Conservation (phyloP, 352 stramenopile genomes). For the Globisporangium cylindrosporum region DNA sequence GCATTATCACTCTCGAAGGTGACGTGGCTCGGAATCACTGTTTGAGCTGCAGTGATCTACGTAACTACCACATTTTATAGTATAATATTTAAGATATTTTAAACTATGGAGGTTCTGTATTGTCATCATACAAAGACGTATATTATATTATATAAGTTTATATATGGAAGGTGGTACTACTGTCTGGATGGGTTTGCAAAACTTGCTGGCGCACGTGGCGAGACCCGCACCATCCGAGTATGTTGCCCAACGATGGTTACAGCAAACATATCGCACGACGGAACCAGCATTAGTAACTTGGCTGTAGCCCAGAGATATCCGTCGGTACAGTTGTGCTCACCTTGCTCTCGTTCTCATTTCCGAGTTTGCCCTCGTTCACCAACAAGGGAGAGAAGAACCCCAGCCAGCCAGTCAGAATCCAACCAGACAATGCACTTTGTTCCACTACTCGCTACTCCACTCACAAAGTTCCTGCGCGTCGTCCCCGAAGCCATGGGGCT, state of each 20-base stretch:
- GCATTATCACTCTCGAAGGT: neutral
- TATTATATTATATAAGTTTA: neutral
- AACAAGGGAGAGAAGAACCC: neutral
- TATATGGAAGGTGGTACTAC: neutral
- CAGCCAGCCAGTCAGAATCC: neutral
- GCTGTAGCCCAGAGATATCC: too few relatives aligned
- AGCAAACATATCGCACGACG: neutral
- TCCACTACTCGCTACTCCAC: conserved; percentile 1
- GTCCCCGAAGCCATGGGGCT: neutral
- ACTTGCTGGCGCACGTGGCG: neutral
- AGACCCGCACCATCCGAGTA: neutral
- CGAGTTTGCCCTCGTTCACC: neutral
- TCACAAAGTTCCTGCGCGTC: neutral
- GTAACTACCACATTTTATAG: too few relatives aligned
- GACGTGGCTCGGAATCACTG: neutral
- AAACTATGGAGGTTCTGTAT: too few relatives aligned
- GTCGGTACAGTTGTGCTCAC: neutral
- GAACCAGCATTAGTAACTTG: too few relatives aligned
- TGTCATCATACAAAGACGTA: too few relatives aligned
- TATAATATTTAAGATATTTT: too few relatives aligned
- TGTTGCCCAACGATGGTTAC: neutral
- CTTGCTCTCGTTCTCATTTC: neutral
- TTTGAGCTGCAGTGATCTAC: neutral
- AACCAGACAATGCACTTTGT: conserved; percentile 13
- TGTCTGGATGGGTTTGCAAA: neutral